Base-by-base conservation (phyloP, 371 early-diverging fungal genomes). In the Mucor indicus region DNA sequence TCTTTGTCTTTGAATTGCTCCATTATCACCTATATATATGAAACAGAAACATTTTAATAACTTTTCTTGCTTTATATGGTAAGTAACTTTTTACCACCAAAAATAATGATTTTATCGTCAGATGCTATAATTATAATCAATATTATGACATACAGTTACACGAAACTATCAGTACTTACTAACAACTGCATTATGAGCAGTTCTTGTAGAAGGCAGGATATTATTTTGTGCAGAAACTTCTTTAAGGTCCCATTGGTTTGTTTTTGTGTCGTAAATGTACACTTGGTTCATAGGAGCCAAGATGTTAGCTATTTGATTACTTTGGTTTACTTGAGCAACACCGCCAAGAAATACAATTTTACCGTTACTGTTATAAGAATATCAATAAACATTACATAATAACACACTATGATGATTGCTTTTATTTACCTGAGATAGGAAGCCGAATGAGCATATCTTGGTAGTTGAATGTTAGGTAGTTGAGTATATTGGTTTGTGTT, bases 311-410 rank as follows among this genome's bases (percentile, higher is more conserved):
- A 19, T 30, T 9, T 29, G 31, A 4, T 19, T 17, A 23, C 21
- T 38, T 10, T 38, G 4, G 15, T 27, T 22, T 7, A 7, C 31
- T 39, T 45, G 36, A 30, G 16, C 27, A 9, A 66, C 56, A 52
- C 75, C 75, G 49, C 75, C 75, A 45, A 66, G 44, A 29, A 75
- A 44, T 8, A 75, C 71, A 6, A 75, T 38, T 43, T 57, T 46
- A 13, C 71, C 71, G 53, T 60, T 59, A 48, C 71, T 75, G 44
- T 37, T 27, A 12, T 25, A 20, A 22, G n/a, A n/a, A n/a, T n/a
- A n/a, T n/a, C 38, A n/a, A 37, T 22, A 42, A 48, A 11, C 13
- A 13, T 10, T 23, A 36, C 36, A 46, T 19, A 24, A 24, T 38
- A 36, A 46, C 23, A 19, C 19, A 38, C 38, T 19, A 10, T n/a